Percentiles rank a stretch among this genome's conserved stretches.
These are phyloP conservation scores for Neurospora tetrasperma DNA, from an alignment of 495 filamentous ascomycete species.

Conservation along the genomic window DNA sequence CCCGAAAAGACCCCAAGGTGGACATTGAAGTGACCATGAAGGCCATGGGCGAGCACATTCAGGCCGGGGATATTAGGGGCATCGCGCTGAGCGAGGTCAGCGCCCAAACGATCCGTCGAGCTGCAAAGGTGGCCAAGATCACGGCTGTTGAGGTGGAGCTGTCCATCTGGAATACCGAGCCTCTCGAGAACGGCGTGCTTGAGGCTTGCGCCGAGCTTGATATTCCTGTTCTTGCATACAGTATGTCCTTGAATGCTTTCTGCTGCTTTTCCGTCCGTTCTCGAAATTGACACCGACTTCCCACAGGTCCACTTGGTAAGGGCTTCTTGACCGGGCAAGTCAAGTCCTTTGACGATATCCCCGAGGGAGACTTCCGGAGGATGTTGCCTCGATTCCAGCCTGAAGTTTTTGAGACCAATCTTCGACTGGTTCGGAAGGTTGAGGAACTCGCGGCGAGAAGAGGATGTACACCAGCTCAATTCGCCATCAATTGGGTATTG, in stretches of 20 bases:
- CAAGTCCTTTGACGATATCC: slow-evolving; percentile 51
- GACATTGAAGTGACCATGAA: slow-evolving; percentile 39
- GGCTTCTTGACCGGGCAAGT: slow-evolving; percentile 50
- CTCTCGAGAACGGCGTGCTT: slow-evolving; percentile 64
- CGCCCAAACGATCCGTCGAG: slow-evolving; percentile 63
- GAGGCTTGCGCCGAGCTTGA: slow-evolving; percentile 58
- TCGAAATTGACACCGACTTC: slow-evolving; percentile 1
- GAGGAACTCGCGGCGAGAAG: slow-evolving; percentile 58
- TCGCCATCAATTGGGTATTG: slow-evolving; percentile 66
- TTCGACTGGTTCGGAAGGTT: slow-evolving; percentile 60
- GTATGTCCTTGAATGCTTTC: slow-evolving; percentile 32
- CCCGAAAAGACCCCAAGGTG: slow-evolving; percentile 56
- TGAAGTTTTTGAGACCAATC: slow-evolving; percentile 61
- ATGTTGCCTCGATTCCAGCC: slow-evolving; percentile 55
- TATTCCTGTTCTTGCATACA: slow-evolving; percentile 61
- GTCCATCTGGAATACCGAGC: slow-evolving; percentile 55
- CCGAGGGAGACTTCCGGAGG: slow-evolving; percentile 46
- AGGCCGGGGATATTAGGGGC: slow-evolving; percentile 66
- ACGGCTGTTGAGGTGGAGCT: slow-evolving; percentile 75
- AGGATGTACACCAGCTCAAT: slow-evolving; percentile 59
- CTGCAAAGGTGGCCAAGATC: slow-evolving; percentile 59
- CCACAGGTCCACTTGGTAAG: slow-evolving; percentile 11
- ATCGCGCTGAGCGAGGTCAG: slow-evolving; percentile 66
- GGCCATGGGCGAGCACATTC: slow-evolving; percentile 48
- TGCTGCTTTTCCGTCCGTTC: slow-evolving; percentile 1